A percentile compares a stretch with the other conserved stretches of the same genome.
phyloP scores from a whole-genome alignment of 768 basidiomycete species.

The Trichaptum fuscoviolaceum region DNA sequence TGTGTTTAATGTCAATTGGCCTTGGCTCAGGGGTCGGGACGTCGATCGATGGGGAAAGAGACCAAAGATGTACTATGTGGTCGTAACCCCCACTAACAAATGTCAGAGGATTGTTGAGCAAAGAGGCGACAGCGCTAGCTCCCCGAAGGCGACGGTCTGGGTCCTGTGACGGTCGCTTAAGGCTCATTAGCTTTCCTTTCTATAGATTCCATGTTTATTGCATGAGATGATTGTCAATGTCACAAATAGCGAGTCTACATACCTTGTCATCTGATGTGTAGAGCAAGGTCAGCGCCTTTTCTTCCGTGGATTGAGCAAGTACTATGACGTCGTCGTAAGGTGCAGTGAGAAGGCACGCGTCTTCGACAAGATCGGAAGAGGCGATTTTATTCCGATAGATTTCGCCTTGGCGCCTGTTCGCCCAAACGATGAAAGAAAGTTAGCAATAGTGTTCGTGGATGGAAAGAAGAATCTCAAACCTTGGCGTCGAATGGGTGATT shows the following conservation, averaged over 20 bases:
- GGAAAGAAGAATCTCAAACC: background rate
- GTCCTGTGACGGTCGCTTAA: slow-evolving; percentile 27
- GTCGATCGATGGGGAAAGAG: slow-evolving; percentile 28
- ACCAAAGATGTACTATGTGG: slow-evolving; percentile 44
- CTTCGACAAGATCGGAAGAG: slow-evolving; percentile 27
- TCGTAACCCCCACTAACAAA: slow-evolving; percentile 49
- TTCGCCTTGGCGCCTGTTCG: background rate
- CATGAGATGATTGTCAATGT: too few relatives aligned
- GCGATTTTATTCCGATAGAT: background rate
- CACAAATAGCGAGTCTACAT: slow-evolving; percentile 7
- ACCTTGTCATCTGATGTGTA: slow-evolving; percentile 18
- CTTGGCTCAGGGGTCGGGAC: slow-evolving; percentile 21
- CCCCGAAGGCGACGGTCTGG: slow-evolving; percentile 31
- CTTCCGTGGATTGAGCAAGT: slow-evolving; percentile 36
- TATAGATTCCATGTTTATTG: background rate
- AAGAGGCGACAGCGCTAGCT: slow-evolving; percentile 37
- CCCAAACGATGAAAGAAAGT: background rate
- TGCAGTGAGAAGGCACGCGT: slow-evolving; percentile 33
- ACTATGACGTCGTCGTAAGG: slow-evolving; percentile 23
- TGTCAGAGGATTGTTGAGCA: slow-evolving; percentile 29
- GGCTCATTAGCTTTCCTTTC: slow-evolving; percentile 11
- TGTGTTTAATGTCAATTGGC: slow-evolving; percentile 37
- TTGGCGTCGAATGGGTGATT: background rate
- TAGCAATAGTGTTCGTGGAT: background rate
- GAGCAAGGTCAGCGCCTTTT: slow-evolving; percentile 27